Conservation (phyloP, 2,329 filamentous ascomycete genomes). For the Gaeumannomyces sp. region DNA sequence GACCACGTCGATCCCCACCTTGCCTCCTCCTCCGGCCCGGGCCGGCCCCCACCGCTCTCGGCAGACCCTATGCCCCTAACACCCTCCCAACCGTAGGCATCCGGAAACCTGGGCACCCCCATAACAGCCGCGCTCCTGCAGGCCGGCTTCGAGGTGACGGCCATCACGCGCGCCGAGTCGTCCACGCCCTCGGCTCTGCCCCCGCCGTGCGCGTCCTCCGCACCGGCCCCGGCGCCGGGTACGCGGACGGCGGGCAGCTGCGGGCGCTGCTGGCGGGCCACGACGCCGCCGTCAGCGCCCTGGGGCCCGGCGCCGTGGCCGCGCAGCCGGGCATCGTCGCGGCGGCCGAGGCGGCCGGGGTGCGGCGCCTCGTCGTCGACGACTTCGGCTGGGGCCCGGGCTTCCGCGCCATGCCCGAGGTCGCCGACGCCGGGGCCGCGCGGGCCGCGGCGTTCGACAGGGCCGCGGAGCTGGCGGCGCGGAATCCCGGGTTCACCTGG, state of each 20-base stretch:
- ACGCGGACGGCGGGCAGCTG: slow-evolving; percentile 20
- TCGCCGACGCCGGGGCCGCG: slow-evolving; percentile 21
- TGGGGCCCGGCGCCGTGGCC: slow-evolving; percentile 35
- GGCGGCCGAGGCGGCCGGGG: slow-evolving; percentile 48
- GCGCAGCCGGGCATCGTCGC: slow-evolving; percentile 46
- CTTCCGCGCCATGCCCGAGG: slow-evolving; percentile 16
- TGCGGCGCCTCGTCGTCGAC: slow-evolving; percentile 50
- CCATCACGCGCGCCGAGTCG: slow-evolving; percentile 42
- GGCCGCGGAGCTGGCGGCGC: slow-evolving; percentile 38
- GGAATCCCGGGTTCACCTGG: slow-evolving; percentile 45
- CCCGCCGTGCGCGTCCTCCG: slow-evolving; percentile 25
- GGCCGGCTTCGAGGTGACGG: slow-evolving; percentile 40
- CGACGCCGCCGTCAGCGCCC: slow-evolving; percentile 47
- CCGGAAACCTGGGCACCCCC: slow-evolving; percentile 25
- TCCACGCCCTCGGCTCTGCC: slow-evolving; percentile 25
- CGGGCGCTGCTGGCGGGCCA: slow-evolving; percentile 41
- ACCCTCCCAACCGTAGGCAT: slow-evolving; percentile 15
- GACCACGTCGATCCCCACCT: neutral
- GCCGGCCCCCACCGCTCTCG: too few relatives aligned
- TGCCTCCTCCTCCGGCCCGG: too few relatives aligned
- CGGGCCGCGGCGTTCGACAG: slow-evolving; percentile 37
- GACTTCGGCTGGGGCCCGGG: slow-evolving; percentile 40
- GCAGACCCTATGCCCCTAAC: too few relatives aligned
- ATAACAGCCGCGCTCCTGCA: slow-evolving; percentile 23
- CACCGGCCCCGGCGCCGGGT: slow-evolving; percentile 3